phyloP scores from a whole-genome alignment of 164 flowering plant species.

The Macadamia integrifolia region DNA sequence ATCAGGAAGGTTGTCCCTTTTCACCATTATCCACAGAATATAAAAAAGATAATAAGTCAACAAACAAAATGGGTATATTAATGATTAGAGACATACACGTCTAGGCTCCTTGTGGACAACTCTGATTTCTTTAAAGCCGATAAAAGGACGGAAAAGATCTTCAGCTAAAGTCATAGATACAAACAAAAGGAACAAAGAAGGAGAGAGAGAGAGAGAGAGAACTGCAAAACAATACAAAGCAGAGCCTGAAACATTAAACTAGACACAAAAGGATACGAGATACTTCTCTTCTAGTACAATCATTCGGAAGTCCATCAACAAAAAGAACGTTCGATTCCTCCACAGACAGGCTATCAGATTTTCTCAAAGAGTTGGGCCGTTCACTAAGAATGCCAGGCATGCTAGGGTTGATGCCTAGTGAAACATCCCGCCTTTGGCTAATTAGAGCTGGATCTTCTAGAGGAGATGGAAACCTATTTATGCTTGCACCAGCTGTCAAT shows the following conservation, averaged over 20 bases:
- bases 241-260: neutral
- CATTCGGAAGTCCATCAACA: constrained; percentile 70
- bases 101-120: constrained; percentile 78
- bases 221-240: neutral
- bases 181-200: constrained; percentile 4
- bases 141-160: constrained; percentile 82
- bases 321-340: constrained; percentile 54
- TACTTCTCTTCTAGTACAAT: constrained; percentile 77
- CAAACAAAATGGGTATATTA: neutral
- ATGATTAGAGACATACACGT: constrained; percentile 36
- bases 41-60: neutral
- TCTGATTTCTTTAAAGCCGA: constrained; percentile 69
- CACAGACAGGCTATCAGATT: constrained; percentile 20
- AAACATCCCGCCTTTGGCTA: constrained; percentile 35
- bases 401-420: constrained; percentile 20
- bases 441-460: constrained; percentile 31
- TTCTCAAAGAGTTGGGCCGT: constrained; percentile 28
- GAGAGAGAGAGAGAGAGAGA: neutral
- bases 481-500: constrained; percentile 26
- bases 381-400: constrained; percentile 32
- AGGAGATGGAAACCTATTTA: constrained; percentile 28
- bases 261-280: constrained; percentile 60
- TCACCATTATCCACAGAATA: too few species aligned
- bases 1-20: neutral
- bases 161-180: constrained; percentile 36